phyloP scores from a whole-genome alignment of 1,284 basidiomycete genomes.

The Ustilago trichophora region DNA sequence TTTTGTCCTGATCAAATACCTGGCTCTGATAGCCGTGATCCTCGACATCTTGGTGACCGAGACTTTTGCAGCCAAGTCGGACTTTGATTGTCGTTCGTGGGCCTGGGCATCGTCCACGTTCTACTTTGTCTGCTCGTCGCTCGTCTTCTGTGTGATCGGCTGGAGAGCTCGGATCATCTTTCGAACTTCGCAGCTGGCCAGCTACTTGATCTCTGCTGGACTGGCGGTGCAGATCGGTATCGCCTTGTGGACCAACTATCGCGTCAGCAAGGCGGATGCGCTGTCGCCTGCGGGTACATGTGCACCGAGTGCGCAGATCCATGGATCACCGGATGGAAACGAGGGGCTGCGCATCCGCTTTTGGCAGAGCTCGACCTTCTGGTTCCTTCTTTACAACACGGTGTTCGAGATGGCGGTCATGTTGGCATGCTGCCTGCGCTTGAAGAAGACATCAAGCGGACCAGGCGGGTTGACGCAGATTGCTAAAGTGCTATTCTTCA shows the following conservation, averaged over 20 bases:
- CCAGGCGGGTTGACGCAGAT: slow-evolving; percentile 33
- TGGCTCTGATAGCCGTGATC: slow-evolving; percentile 22
- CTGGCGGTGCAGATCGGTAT: slow-evolving; percentile 23
- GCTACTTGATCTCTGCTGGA: slow-evolving; percentile 12
- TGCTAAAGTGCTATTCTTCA: slow-evolving; percentile 35
- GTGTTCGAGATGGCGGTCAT: slow-evolving; percentile 31
- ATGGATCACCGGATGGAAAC: not conserved
- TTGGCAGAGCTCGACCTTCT: slow-evolving; percentile 38
- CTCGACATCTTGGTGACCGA: slow-evolving; percentile 24
- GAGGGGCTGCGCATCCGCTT: slow-evolving; percentile 6
- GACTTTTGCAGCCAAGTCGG: slow-evolving; percentile 21
- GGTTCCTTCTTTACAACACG: slow-evolving; percentile 45
- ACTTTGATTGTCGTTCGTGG: slow-evolving; percentile 22
- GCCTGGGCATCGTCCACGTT: slow-evolving; percentile 36
- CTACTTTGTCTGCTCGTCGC: slow-evolving; percentile 32
- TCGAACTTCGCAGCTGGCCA: slow-evolving; percentile 1
- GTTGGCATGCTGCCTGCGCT: slow-evolving; percentile 12
- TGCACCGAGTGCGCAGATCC: slow-evolving; percentile 7
- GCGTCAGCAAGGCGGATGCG: slow-evolving; percentile 30
- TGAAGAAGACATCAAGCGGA: slow-evolving; percentile 32
- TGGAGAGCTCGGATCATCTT: slow-evolving; percentile 47
- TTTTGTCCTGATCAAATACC: slow-evolving; percentile 46
- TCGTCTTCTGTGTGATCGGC: slow-evolving; percentile 34
- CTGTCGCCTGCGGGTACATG: slow-evolving; percentile 26
- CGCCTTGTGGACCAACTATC: slow-evolving; percentile 33